Conservation (phyloP, 805 yeast genomes). For the Kregervanrija fluxuum region DNA sequence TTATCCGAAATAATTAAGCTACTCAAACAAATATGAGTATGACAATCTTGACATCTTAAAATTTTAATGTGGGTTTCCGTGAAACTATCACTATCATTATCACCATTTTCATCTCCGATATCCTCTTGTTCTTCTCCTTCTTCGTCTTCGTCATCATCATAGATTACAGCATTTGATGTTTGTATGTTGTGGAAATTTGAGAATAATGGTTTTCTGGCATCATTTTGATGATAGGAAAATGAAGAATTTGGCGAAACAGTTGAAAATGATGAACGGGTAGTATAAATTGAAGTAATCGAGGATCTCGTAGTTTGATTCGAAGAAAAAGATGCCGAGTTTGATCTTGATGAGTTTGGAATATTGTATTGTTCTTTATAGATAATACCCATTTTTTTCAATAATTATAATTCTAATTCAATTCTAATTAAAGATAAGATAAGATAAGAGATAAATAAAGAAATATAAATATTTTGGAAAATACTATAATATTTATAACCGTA, state of each 20-base stretch:
- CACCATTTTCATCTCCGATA: neutral
- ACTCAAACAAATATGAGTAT: constrained; percentile 26
- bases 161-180: neutral
- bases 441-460: too few relatives aligned
- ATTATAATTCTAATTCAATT: too few relatives aligned
- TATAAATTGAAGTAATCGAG: constrained; percentile 13
- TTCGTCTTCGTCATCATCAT: neutral
- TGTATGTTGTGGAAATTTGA: neutral
- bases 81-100: neutral
- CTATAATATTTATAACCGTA: too few relatives aligned
- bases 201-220: neutral
- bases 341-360: too few relatives aligned
- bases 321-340: too few relatives aligned
- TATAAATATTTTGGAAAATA: too few relatives aligned
- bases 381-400: too few relatives aligned
- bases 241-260: constrained; percentile 2
- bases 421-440: too few relatives aligned
- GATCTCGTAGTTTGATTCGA: constrained; percentile 5
- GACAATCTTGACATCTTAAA: constrained; percentile 27
- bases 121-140: neutral
- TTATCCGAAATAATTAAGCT: constrained; percentile 26
- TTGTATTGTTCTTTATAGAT: too few relatives aligned
- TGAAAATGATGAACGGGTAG: constrained; percentile 7
- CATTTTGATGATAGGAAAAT: neutral
- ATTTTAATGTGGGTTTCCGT: constrained; percentile 4